These are phyloP conservation scores for Leccinum incarnatum DNA, from an alignment of 768 basidiomycete genomes.

Conservation along the genomic window DNA sequence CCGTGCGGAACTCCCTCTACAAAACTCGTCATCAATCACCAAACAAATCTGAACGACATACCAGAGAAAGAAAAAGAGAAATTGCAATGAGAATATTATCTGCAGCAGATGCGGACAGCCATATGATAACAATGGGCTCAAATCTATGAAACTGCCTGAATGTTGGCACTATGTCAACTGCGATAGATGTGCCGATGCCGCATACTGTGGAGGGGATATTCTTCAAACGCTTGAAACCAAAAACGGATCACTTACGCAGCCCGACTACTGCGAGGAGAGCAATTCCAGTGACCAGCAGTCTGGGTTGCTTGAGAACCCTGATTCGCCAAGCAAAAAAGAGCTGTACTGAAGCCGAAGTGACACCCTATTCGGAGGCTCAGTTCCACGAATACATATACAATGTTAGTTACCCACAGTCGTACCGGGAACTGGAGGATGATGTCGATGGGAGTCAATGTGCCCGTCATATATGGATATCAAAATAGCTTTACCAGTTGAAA, in stretches of 20 bases:
- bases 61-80: conserved; percentile 42
- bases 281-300: conserved; percentile 11
- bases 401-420: conserved; percentile 21
- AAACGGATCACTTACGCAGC: conserved; percentile 13
- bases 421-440: conserved; percentile 14
- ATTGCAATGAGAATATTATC: conserved; percentile 49
- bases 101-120: conserved; percentile 44
- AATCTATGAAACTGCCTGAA: conserved; percentile 32
- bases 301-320: conserved; percentile 15
- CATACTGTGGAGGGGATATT: conserved; percentile 19
- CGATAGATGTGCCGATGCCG: conserved; percentile 33
- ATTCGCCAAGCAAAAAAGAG: conserved; percentile 32
- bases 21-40: background rate
- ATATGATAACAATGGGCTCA: conserved; percentile 32
- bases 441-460: conserved; percentile 1
- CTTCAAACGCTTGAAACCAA: background rate
- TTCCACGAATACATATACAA: background rate
- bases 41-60: conserved; percentile 20
- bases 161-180: conserved; percentile 25
- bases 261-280: conserved; percentile 16
- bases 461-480: background rate
- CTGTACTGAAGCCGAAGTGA: conserved; percentile 27
- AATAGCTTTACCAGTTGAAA: conserved; percentile 25
- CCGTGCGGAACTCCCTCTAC: conserved; percentile 37
- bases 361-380: conserved; percentile 16